Percentiles rank a stretch among this genome's conserved stretches.
Evolutionary conservation across 345 rosid species (phyloP).

Genomic region (Arabidopsis suecica): DNA sequence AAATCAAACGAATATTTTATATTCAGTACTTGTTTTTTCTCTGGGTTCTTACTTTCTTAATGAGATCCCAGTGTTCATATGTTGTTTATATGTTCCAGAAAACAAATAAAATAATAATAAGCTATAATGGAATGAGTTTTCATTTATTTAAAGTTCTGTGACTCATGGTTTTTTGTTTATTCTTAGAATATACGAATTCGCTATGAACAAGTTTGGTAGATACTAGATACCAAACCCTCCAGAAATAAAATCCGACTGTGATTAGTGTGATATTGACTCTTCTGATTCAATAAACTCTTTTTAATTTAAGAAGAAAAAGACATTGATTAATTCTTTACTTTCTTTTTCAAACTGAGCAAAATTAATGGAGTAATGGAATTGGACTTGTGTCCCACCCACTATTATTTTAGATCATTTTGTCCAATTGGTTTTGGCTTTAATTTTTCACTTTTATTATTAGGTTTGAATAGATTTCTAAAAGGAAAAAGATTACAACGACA

Average conservation of each 20-base stretch:
- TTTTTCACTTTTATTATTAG: constrained; percentile 40
- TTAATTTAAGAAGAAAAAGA: not conserved
- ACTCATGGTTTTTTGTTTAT: constrained; percentile 21
- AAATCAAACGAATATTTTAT: constrained; percentile 41
- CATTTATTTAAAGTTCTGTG: constrained; percentile 8
- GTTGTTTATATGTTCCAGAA: constrained; percentile 52
- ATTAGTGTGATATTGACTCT: constrained; percentile 36
- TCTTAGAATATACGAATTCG: constrained; percentile 19
- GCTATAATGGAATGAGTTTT: constrained; percentile 30
- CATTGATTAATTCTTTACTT: not conserved
- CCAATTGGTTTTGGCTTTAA: constrained; percentile 37
- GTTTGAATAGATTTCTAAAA: constrained; percentile 41
- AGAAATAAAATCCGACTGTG: constrained; percentile 12
- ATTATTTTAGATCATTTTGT: constrained; percentile 43
- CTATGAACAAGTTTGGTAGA: constrained; percentile 39
- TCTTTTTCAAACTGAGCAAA: constrained; percentile 17
- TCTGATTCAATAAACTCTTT: constrained; percentile 15
- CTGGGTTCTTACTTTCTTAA: constrained; percentile 38
- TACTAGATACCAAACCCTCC: constrained; percentile 41
- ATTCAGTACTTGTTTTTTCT: constrained; percentile 40
- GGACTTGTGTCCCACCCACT: constrained; percentile 43
- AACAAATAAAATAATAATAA: constrained; percentile 2
- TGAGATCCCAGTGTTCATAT: constrained; percentile 57
- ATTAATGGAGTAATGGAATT: constrained; percentile 42
- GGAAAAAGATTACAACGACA: constrained; percentile 28